Conservation (phyloP, 306 rosid genomes). For the Vigna angularis region DNA sequence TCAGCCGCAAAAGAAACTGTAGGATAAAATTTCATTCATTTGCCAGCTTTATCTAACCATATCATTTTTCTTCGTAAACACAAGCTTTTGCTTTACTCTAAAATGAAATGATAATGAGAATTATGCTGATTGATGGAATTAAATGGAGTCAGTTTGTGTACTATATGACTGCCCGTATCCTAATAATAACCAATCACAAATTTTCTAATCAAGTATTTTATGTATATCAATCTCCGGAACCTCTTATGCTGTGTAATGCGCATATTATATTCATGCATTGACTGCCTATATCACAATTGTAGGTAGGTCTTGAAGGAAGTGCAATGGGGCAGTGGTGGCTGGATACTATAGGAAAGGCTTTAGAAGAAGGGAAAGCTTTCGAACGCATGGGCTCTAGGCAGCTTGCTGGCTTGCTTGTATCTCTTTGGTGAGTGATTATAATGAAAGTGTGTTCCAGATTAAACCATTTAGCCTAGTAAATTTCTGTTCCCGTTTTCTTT, state of each 20-base stretch:
- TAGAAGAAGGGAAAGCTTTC: constrained; percentile 86
- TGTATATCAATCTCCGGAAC: constrained; percentile 9
- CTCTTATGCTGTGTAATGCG: constrained; percentile 29
- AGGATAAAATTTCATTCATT: constrained; percentile 55
- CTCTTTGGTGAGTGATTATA: constrained; percentile 82
- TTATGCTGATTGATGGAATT: not conserved
- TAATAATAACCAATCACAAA: not conserved
- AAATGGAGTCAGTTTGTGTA: not conserved
- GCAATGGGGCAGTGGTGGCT: constrained; percentile 98
- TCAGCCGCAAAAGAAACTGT: constrained; percentile 99
- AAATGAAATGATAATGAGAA: not conserved
- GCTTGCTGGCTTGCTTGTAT: constrained; percentile 97
- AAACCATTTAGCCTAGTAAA: constrained; percentile 33
- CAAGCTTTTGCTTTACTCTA: constrained; percentile 20
- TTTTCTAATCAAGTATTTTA: not conserved
- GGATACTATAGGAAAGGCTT: constrained; percentile 93
- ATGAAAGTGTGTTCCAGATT: constrained; percentile 32
- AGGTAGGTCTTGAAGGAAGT: constrained; percentile 99
- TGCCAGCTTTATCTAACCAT: constrained; percentile 22
- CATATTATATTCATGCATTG: constrained; percentile 36
- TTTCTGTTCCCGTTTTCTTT: constrained; percentile 25
- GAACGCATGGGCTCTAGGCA: constrained; percentile 99
- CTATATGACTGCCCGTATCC: not conserved
- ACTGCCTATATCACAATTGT: constrained; percentile 53
- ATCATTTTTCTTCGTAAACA: constrained; percentile 1